Evolutionary conservation across 2,329 filamentous ascomycete genomes (phyloP), one percentile per base, ranked within the genome.

Genomic region (Venturiaceae sp.): DNA sequence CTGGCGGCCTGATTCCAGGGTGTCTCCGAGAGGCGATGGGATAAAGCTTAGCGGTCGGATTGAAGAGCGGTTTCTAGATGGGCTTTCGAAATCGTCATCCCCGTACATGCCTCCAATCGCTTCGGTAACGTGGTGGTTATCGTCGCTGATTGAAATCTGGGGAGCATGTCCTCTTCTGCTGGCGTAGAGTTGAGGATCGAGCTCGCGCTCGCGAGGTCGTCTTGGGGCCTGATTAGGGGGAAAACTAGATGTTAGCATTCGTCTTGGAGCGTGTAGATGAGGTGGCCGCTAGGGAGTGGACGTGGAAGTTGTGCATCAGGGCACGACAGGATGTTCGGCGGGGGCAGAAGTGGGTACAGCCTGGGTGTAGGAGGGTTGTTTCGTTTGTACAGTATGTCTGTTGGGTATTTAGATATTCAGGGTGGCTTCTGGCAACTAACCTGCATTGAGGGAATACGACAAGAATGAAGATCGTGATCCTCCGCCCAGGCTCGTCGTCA

Each of bases 121-220:
- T 72, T 96, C 92, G 59, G 91, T 96, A 70, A 96, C 90, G 82
- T 96, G 92, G 75, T 96, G 90, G 74, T 82, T 90, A 61, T 92
- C 88, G 74, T 96, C 91, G 72, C 88, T 94, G 71, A 95, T 86
- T 65, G 82, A 85, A 62, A 85, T 75, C 65, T 84, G 80, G 62
- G 82, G 77, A 64, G 74, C 75, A 74, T 85, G 83, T 64, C 81
- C 80, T 67, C 80, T 77, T 62, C 79, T 75, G 65, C 75, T 72
- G 65, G 79, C 73, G 72, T 80, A 80, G 67, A 70, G 60, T 44
- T 72, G 70, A 5, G 44, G 44, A 64, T 77, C 75, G 59, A 77
- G 71, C 66, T 77, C 74, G 58, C 67, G 69, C 58, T 75, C 75
- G 64, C 75, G 68, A 16, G 44, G 44, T 50, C 23, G 28, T 53